A percentile compares a stretch with the other conserved stretches of the same genome.
phyloP scores from a whole-genome alignment of 495 filamentous ascomycete species.

The Podospora bellae-mahoneyi region DNA sequence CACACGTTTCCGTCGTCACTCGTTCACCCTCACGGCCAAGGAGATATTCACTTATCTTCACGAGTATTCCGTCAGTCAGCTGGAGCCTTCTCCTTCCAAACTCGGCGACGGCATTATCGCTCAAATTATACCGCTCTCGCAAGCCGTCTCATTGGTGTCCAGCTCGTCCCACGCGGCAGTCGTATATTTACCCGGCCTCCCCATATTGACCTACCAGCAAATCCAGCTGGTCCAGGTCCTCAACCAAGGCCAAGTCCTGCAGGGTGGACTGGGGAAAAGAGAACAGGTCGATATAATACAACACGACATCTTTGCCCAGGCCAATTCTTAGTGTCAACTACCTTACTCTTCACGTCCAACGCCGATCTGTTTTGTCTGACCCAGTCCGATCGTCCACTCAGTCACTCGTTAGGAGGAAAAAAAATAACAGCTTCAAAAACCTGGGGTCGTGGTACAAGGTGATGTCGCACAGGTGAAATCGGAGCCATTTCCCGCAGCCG shows the following conservation, averaged over 20 bases:
- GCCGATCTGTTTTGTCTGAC: conserved; percentile 30
- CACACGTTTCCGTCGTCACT: conserved; percentile 6
- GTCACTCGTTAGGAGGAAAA: conserved; percentile 23
- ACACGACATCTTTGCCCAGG: conserved; percentile 1
- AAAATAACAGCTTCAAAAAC: not conserved
- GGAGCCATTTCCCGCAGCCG: conserved; percentile 20
- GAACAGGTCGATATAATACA: conserved; percentile 10
- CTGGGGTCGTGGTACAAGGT: conserved; percentile 24
- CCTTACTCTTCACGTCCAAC: conserved; percentile 9
- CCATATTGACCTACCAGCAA: conserved; percentile 31
- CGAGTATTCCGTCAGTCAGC: not conserved
- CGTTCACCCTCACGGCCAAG: not conserved
- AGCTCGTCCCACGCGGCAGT: conserved; percentile 24
- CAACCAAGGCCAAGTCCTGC: conserved; percentile 3
- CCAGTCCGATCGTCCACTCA: conserved; percentile 25
- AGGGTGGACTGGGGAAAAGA: not conserved
- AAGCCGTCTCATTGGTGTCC: conserved; percentile 32
- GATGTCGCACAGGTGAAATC: conserved; percentile 27
- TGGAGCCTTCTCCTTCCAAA: conserved; percentile 11
- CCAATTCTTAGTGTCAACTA: conserved; percentile 1
- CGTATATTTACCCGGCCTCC: conserved; percentile 36
- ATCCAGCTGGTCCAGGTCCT: not conserved
- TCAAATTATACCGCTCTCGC: conserved; percentile 25
- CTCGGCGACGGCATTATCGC: conserved; percentile 32
- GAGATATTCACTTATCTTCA: conserved; percentile 1